These are phyloP conservation scores for Cylindrodendrum hubeiense DNA, from an alignment of 2,329 filamentous ascomycete species.

Conservation along the genomic window DNA sequence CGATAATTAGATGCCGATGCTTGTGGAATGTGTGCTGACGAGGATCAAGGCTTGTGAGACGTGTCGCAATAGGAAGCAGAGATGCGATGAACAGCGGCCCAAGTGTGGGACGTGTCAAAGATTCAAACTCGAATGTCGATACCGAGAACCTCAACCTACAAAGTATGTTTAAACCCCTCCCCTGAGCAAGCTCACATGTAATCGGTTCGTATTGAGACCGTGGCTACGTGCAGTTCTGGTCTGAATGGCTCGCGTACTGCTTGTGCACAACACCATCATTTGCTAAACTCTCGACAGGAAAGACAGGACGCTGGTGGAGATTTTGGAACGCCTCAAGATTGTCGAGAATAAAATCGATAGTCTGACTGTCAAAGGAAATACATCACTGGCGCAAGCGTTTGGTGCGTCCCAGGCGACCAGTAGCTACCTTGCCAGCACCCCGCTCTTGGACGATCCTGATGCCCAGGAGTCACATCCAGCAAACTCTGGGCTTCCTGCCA, in stretches of 20 bases:
- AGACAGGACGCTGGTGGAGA: slow-evolving; percentile 72
- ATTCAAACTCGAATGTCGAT: slow-evolving; percentile 69
- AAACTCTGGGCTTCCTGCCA: slow-evolving; percentile 35
- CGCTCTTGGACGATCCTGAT: slow-evolving; percentile 39
- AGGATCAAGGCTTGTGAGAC: slow-evolving; percentile 65
- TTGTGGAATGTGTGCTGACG: slow-evolving; percentile 23
- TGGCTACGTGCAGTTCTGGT: slow-evolving; percentile 11
- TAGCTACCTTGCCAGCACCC: slow-evolving; percentile 35
- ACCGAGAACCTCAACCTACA: slow-evolving; percentile 71
- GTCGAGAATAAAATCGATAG: slow-evolving; percentile 69
- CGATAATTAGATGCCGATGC: background rate
- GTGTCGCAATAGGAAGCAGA: slow-evolving; percentile 71
- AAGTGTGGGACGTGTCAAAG: slow-evolving; percentile 71
- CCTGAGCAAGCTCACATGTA: slow-evolving; percentile 10
- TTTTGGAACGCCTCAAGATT: slow-evolving; percentile 66
- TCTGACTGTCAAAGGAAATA: slow-evolving; percentile 44
- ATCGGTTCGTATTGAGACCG: slow-evolving; percentile 18
- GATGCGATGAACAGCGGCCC: slow-evolving; percentile 72
- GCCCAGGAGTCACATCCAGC: slow-evolving; percentile 35
- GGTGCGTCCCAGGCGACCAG: slow-evolving; percentile 35
- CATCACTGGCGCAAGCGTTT: slow-evolving; percentile 31
- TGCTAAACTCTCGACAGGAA: slow-evolving; percentile 58
- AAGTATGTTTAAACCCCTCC: slow-evolving; percentile 61
- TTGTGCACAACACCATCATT: slow-evolving; percentile 2
- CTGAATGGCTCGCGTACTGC: slow-evolving; percentile 7